Evolutionary conservation across 2,329 filamentous ascomycete species (phyloP).

Genomic region (Oidium heveae): DNA sequence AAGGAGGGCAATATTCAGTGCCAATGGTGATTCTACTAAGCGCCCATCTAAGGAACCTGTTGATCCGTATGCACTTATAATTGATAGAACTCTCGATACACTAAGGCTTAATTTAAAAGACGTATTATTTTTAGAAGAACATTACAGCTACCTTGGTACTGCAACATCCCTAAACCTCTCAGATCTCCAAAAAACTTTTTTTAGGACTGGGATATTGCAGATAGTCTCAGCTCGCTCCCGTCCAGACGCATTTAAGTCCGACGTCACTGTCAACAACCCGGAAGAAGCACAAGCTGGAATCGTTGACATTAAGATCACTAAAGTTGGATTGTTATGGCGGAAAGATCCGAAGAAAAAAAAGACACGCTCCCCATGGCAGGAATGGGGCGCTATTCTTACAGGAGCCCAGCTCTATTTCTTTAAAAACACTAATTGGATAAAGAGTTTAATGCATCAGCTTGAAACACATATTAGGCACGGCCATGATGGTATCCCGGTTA

Average conservation of each 20-base stretch:
- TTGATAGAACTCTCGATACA: slow-evolving; percentile 66
- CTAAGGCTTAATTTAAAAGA: slow-evolving; percentile 71
- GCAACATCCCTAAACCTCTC: slow-evolving; percentile 51
- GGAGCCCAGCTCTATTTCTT: slow-evolving; percentile 97
- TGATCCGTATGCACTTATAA: slow-evolving; percentile 82
- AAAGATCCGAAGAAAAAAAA: slow-evolving; percentile 90
- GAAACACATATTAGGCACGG: slow-evolving; percentile 60
- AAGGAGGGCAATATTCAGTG: slow-evolving; percentile 42
- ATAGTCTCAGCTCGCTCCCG: slow-evolving; percentile 85
- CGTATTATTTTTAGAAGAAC: slow-evolving; percentile 77
- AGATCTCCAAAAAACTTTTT: slow-evolving; percentile 68
- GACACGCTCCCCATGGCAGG: slow-evolving; percentile 86
- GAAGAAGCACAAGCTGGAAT: slow-evolving; percentile 73
- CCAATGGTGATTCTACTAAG: slow-evolving; percentile 35
- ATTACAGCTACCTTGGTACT: slow-evolving; percentile 68
- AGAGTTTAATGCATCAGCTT: slow-evolving; percentile 69
- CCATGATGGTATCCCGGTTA: slow-evolving; percentile 48
- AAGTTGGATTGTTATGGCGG: slow-evolving; percentile 82
- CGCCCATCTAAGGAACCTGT: slow-evolving; percentile 58
- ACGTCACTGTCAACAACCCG: slow-evolving; percentile 62
- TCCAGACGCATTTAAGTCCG: slow-evolving; percentile 84
- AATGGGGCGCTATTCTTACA: slow-evolving; percentile 92
- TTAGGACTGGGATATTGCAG: slow-evolving; percentile 74
- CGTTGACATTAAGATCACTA: slow-evolving; percentile 92
- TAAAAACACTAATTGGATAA: slow-evolving; percentile 78